These are phyloP conservation scores for Dalechampia spathulata DNA, from an alignment of 441 rosid species.

Conservation along the genomic window DNA sequence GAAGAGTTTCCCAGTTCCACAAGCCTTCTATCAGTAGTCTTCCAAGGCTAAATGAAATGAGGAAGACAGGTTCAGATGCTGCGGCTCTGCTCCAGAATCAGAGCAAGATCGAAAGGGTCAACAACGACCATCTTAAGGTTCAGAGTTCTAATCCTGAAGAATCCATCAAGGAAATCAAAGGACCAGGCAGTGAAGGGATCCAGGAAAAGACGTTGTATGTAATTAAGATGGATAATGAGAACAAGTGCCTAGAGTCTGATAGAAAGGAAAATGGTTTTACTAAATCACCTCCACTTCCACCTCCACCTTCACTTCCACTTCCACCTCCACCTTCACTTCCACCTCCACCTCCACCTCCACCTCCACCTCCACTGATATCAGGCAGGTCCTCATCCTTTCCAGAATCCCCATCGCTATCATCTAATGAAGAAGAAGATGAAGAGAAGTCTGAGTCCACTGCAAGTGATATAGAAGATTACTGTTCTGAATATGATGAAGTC, in stretches of 20 bases:
- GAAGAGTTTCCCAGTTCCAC: constrained; percentile 17
- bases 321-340: too few species aligned
- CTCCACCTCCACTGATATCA: constrained; percentile 23
- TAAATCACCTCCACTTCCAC: constrained; percentile 25
- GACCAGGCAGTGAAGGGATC: constrained; percentile 18
- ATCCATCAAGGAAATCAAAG: constrained; percentile 14
- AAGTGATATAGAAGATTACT: constrained; percentile 35
- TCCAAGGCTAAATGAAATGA: constrained; percentile 26
- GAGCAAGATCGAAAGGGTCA: constrained; percentile 18
- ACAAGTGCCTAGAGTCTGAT: constrained; percentile 34
- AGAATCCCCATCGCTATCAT: constrained; percentile 22
- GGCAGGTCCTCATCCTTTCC: constrained; percentile 15
- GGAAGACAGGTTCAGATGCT: constrained; percentile 24
- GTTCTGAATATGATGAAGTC: constrained; percentile 34
- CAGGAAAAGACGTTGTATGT: constrained; percentile 63
- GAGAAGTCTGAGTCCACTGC: constrained; percentile 32
- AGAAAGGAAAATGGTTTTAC: constrained; percentile 28
- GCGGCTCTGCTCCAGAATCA: constrained; percentile 18
- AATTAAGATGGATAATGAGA: constrained; percentile 41
- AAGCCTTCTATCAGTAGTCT: constrained; percentile 24
- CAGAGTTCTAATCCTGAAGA: constrained; percentile 2
- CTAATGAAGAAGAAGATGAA: constrained; percentile 29
- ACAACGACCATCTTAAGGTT: constrained; percentile 19
- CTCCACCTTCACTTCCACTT: too few species aligned
- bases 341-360: constrained; percentile 24